Evolutionary conservation across 2,329 filamentous ascomycete species (phyloP), one percentile per base, ranked within the genome.

Genomic region (Colletotrichum sp.): DNA sequence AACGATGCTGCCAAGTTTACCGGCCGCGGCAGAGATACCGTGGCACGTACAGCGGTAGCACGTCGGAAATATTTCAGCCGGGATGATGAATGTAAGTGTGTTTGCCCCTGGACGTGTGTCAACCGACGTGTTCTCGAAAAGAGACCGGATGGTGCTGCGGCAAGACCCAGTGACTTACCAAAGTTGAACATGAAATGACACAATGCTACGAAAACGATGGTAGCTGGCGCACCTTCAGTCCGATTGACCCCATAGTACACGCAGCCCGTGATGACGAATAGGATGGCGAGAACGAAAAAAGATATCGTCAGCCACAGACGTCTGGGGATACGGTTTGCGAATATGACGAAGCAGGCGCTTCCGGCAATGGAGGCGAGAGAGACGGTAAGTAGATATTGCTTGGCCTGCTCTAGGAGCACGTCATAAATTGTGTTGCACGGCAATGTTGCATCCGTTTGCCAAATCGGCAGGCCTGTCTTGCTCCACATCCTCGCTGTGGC

Each of bases 41-140:
- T 92, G 91, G 74, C 90, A 92, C 0, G 91, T 92, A 67, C 88
- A 91, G 55, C 92, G 88, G 78, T 92, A 93, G 77, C 88, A 88
- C 3, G 92, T 93, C 0, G 91, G 91, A 80, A 93, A 94, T 57
- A 92, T 89, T 80, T 93, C 92, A 57, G 90, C 91, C 2, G 92
- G 91, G 18, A 93, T 89, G 70, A 93, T 90, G 79, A 93, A 93
- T 0, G 91, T 93, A 13, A 92, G 87, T 0, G 90, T 91, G 78
- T 93, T 93, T 57, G 91, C 90, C 13, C 91, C 88, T 88, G 66
- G 5, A 15, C 65, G 15, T 30, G 12, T 15, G 67, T 79, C 48
- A 80, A 79, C 28, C 24, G 16, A 65, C 61, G 30, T 38, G 13
- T 65, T 26, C 34, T 36, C 32, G 32, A 16, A 15, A 63, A 30